These are phyloP conservation scores for Phytomonas sp. DNA, from an alignment of 208 protist species.

Conservation along the genomic window DNA sequence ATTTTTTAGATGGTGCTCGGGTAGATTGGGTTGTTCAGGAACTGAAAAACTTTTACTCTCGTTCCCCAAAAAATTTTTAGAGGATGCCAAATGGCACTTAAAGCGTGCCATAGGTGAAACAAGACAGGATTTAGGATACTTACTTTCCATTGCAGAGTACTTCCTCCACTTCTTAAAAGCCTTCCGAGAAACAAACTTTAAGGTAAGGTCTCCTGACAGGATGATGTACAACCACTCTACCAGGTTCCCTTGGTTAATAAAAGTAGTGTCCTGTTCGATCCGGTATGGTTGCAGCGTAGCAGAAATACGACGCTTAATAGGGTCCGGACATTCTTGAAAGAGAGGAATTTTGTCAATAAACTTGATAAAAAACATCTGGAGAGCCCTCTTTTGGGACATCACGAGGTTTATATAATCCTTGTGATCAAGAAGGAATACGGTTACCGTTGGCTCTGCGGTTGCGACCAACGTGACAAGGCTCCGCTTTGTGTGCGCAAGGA, in stretches of 20 bases:
- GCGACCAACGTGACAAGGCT: slow-evolving; percentile 36
- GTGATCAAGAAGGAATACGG: slow-evolving; percentile 45
- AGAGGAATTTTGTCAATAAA: slow-evolving; percentile 40
- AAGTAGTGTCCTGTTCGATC: slow-evolving; percentile 27
- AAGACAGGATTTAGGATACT: background rate
- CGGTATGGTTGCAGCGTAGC: slow-evolving; percentile 44
- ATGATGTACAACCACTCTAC: slow-evolving; percentile 81
- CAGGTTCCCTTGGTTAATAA: slow-evolving; percentile 30
- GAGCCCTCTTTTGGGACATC: slow-evolving; percentile 34
- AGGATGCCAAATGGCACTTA: background rate
- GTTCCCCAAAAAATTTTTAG: background rate
- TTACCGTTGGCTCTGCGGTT: slow-evolving; percentile 19
- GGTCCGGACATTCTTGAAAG: slow-evolving; percentile 30
- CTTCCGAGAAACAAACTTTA: background rate
- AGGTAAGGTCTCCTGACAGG: slow-evolving; percentile 46
- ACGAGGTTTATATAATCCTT: slow-evolving; percentile 42
- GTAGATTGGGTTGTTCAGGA: background rate
- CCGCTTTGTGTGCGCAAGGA: slow-evolving; percentile 29
- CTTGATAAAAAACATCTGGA: slow-evolving; percentile 41
- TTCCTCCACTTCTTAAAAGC: background rate
- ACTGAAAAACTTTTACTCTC: background rate
- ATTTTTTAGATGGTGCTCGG: background rate
- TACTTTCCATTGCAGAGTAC: background rate
- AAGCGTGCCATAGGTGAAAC: background rate
- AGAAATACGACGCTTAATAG: slow-evolving; percentile 39